These are phyloP conservation scores for Aristolochia contorta DNA, from an alignment of 164 flowering plant genomes.

Conservation along the genomic window DNA sequence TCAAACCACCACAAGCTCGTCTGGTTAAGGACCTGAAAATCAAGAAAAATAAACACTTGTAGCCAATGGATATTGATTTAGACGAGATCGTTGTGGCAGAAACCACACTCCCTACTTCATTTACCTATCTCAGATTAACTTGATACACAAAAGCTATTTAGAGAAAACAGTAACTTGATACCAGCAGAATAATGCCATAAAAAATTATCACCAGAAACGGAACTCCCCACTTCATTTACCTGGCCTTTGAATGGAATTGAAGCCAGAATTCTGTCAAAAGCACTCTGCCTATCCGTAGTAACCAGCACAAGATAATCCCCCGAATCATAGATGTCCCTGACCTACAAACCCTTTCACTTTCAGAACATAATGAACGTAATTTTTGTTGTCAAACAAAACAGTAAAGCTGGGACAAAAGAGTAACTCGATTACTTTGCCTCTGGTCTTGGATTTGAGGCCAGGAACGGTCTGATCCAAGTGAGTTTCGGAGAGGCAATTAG, in stretches of 20 bases:
- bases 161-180: background rate
- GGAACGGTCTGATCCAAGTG: slow-evolving; percentile 68
- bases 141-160: background rate
- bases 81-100: too few relatives aligned
- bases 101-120: too few relatives aligned
- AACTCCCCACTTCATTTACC: slow-evolving; percentile 23
- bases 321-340: slow-evolving; percentile 80
- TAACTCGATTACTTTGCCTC: slow-evolving; percentile 62
- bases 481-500: slow-evolving; percentile 74
- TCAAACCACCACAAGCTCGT: slow-evolving; percentile 98
- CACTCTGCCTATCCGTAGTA: slow-evolving; percentile 93
- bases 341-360: slow-evolving; percentile 28
- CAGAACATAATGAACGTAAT: background rate
- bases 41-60: background rate
- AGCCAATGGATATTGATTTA: too few relatives aligned
- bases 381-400: too few relatives aligned
- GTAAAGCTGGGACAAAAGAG: background rate
- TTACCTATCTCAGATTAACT: too few relatives aligned
- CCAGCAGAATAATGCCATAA: too few relatives aligned
- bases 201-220: too few relatives aligned
- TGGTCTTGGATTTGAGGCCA: slow-evolving; percentile 55
- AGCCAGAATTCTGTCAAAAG: slow-evolving; percentile 92
- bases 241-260: slow-evolving; percentile 95
- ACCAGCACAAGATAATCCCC: slow-evolving; percentile 91
- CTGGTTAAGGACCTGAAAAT: slow-evolving; percentile 77